Evolutionary conservation across 345 rosid genomes (phyloP), one percentile per base, ranked within the genome.

Genomic region (Pugionium cornutum): DNA sequence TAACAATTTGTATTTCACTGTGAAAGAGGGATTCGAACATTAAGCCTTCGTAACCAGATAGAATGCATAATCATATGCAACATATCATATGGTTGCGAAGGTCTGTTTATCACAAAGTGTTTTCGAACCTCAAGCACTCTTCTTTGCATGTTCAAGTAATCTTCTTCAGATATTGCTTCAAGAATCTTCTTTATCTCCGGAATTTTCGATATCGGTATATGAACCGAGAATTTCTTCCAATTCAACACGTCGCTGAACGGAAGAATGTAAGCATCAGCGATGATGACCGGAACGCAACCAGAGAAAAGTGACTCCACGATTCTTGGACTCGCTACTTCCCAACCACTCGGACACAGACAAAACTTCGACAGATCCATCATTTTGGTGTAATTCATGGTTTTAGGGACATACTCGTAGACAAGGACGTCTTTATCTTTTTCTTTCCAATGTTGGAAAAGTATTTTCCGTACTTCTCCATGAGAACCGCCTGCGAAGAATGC

Each of bases 291-390:
- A 6, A 87, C 80, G 29, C 89, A 87, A 1, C 87, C 87, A 0
- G 80, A 51, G 46, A 79, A 70, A 2, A 85, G 77, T 1, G 91
- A 58, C 39, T 83, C 83, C 0, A 78, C 83, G 26, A 82, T 50
- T 62, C 95, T 76, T 4, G 91, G 95, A 71, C 91, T 85, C 0
- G 90, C 90, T 6, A 87, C 94, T 71, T 85, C 88, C 60, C 50
- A 82, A 54, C 94, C 90, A 41, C 90, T 85, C 0, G 91, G 91
- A 51, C 95, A 85, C 27, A 87, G 27, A 52, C 90, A 85, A 57
- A 75, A 85, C 70, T 75, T 83, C 54, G 81, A 68, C 3, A 39
- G 45, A 4, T 80, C 80, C 84, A 87, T 83, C 54, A 80, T 41
- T 30, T 74, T 26, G 1, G 59, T 54, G 80, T 87, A 85, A 32